phyloP scores from a whole-genome alignment of 169 alveolate species.

The Plasmodium falciparum region DNA sequence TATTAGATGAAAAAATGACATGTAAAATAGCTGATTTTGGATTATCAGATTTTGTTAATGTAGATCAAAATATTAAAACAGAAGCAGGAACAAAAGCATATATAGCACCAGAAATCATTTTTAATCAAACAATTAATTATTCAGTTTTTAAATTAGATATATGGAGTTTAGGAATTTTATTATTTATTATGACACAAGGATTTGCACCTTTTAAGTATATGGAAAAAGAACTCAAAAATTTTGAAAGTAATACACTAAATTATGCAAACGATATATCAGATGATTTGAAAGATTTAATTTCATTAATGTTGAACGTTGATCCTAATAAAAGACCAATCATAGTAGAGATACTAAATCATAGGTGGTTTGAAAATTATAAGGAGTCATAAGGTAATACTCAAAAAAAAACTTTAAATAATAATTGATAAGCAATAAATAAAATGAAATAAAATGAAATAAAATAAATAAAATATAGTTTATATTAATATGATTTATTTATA shows the following conservation, averaged over 20 bases:
- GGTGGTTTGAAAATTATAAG: conserved; percentile 37
- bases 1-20: conserved; percentile 76
- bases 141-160: conserved; percentile 82
- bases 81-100: conserved; percentile 85
- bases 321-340: conserved; percentile 73
- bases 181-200: conserved; percentile 90
- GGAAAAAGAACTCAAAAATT: conserved; percentile 78
- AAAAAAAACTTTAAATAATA: background rate
- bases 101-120: conserved; percentile 84
- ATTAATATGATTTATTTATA: too few species aligned
- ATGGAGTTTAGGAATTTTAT: conserved; percentile 81
- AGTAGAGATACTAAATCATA: conserved; percentile 55
- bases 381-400: background rate
- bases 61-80: conserved; percentile 78
- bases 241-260: conserved; percentile 37
- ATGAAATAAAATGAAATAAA: background rate
- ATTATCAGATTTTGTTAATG: conserved; percentile 79
- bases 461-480: background rate
- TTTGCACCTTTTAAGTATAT: conserved; percentile 88
- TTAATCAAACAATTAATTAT: conserved; percentile 78
- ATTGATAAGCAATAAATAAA: background rate
- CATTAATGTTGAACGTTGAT: conserved; percentile 58
- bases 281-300: conserved; percentile 56
- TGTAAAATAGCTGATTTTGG: conserved; percentile 76
- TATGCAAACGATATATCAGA: conserved; percentile 61